Conservation (phyloP, 345 rosid genomes). For the Melastoma malabathricum region DNA sequence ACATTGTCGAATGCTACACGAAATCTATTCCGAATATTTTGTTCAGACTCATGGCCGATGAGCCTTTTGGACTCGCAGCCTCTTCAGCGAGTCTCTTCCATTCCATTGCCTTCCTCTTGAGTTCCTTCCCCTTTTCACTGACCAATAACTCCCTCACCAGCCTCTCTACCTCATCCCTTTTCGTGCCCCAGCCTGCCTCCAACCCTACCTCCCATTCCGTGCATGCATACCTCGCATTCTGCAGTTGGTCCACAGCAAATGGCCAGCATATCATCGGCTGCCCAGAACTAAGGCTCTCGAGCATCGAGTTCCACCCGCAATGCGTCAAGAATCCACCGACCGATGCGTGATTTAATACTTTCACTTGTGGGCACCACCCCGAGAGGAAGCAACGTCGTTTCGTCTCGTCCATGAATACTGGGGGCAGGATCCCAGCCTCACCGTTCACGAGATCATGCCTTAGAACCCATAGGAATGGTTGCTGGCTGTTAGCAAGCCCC, state of each 20-base stretch:
- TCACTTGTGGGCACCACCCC: conserved; percentile 2
- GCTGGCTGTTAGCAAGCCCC: background rate
- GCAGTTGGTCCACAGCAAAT: background rate
- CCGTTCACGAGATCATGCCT: background rate
- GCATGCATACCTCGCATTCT: background rate
- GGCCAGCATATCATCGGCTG: conserved; percentile 1
- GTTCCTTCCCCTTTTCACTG: conserved; percentile 1
- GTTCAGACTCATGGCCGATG: conserved; percentile 1
- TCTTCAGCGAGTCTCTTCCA: background rate
- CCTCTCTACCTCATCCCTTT: background rate
- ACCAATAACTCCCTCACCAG: conserved; percentile 4
- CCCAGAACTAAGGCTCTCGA: background rate
- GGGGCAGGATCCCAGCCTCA: background rate
- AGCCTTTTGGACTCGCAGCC: background rate
- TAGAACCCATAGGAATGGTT: background rate
- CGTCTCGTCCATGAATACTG: background rate
- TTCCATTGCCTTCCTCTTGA: background rate
- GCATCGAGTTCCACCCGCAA: conserved; percentile 1
- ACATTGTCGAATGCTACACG: too few species aligned
- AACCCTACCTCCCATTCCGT: conserved; percentile 4
- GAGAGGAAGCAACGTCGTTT: background rate
- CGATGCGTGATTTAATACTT: background rate
- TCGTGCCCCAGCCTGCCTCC: background rate
- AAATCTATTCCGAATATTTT: background rate
- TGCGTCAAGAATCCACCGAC: conserved; percentile 1